phyloP scores from a whole-genome alignment of 495 filamentous ascomycete species.

The Mytilinidion resinicola region DNA sequence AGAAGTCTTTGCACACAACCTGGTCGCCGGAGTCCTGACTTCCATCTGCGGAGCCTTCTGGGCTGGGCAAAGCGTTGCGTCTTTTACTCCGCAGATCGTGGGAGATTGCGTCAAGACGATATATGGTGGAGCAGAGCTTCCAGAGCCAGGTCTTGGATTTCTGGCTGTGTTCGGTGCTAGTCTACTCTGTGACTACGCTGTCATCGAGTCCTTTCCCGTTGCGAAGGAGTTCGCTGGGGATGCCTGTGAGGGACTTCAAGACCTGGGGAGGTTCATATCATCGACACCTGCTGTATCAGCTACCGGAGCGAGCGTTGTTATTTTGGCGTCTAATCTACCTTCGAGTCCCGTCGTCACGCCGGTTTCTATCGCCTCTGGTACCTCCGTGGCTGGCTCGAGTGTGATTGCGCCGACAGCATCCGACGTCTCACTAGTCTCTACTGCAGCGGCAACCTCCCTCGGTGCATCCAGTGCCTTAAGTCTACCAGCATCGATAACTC shows the following conservation, averaged over 20 bases:
- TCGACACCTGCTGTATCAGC: conserved; percentile 7
- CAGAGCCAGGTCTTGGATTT: conserved; percentile 9
- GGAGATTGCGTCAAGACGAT: conserved; percentile 17
- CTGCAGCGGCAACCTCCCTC: too few species aligned
- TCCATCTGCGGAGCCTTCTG: conserved; percentile 19
- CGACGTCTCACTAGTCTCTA: too few species aligned
- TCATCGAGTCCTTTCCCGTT: conserved; percentile 15
- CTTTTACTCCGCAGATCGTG: conserved; percentile 11
- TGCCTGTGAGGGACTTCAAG: conserved; percentile 16
- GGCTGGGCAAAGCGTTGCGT: conserved; percentile 5
- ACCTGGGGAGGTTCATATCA: conserved; percentile 2
- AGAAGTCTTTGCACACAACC: conserved; percentile 17
- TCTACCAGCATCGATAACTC: neutral
- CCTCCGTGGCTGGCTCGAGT: too few species aligned
- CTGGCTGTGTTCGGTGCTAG: conserved; percentile 18
- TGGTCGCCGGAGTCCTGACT: conserved; percentile 16
- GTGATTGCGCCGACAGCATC: too few species aligned
- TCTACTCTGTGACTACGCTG: conserved; percentile 17
- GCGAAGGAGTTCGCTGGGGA: conserved; percentile 14
- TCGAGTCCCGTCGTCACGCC: neutral
- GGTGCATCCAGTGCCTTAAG: too few species aligned
- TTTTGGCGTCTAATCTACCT: neutral
- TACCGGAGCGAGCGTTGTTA: too few species aligned
- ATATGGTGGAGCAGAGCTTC: conserved; percentile 11
- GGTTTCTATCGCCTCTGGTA: too few species aligned